A percentile compares a stretch with the other conserved stretches of the same genome.
Evolutionary conservation across 2,329 filamentous ascomycete species (phyloP).

Genomic region (Niveomyces coronatus): DNA sequence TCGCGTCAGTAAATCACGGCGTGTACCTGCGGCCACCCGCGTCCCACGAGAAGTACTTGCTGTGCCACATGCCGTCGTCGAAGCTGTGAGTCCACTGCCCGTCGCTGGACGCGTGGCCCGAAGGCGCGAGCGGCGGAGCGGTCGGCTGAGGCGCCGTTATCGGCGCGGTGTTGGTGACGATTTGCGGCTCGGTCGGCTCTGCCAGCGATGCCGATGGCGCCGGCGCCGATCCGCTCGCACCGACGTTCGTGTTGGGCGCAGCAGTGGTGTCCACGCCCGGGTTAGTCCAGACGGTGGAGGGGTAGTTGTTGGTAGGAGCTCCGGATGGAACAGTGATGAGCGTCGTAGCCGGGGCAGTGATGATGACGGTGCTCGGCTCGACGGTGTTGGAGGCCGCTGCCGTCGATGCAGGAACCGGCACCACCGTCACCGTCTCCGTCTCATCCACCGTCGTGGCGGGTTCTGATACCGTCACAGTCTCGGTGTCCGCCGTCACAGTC

Average conservation of each 20-base stretch:
- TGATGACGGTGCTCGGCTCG: slow-evolving; percentile 20
- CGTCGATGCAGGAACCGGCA: not conserved
- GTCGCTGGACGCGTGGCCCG: slow-evolving; percentile 10
- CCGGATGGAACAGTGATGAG: slow-evolving; percentile 20
- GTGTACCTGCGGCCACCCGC: slow-evolving; percentile 28
- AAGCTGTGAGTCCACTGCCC: slow-evolving; percentile 20
- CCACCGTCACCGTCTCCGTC: slow-evolving; percentile 20
- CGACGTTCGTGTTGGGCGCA: not conserved
- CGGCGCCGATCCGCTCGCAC: too few species aligned
- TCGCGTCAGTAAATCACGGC: not conserved
- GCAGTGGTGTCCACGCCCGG: too few species aligned
- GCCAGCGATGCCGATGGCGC: too few species aligned
- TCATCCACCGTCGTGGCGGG: slow-evolving; percentile 3
- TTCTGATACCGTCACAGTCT: slow-evolving; percentile 1
- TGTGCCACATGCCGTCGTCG: slow-evolving; percentile 37
- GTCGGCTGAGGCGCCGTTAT: not conserved
- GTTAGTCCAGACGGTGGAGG: slow-evolving; percentile 5
- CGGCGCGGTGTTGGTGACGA: not conserved
- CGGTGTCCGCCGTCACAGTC: slow-evolving; percentile 12
- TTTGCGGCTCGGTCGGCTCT: not conserved
- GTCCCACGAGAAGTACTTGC: slow-evolving; percentile 35
- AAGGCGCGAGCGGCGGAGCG: slow-evolving; percentile 7
- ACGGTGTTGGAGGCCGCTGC: not conserved
- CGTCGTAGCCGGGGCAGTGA: slow-evolving; percentile 15
- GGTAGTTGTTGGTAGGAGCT: slow-evolving; percentile 8